Evolutionary conservation across 2,329 filamentous ascomycete species (phyloP), one percentile per base, ranked within the genome.

Genomic region (Beauveria pseudobassiana): DNA sequence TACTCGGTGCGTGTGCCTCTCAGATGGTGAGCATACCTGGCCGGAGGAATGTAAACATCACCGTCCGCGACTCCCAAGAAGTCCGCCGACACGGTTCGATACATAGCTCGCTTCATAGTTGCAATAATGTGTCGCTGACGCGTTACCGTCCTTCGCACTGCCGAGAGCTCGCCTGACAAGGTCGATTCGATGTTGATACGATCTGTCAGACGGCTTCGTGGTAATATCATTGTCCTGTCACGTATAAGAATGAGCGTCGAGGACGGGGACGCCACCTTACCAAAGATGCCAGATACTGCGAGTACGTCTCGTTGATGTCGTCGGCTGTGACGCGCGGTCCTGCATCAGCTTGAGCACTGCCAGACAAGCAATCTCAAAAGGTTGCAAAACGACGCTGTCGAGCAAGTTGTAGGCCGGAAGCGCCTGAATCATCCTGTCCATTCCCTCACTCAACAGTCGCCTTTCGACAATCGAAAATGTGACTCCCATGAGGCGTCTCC

Each of bases 291-390:
- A 80, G 69, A 49, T 76, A 78, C 45, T 76, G 70, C 0, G 74
- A 77, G 55, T 80, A 81, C 0, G 74, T 77, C 24, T 75, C 72
- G 43, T 69, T 72, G 18, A 80, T 74, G 30, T 75, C 73, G 3
- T 75, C 71, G 38, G 71, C 50, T 70, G 72, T 5, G 71, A 72
- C 1, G 74, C 75, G 22, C 71, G 67, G 46, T 80, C 76, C 49
- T 72, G 68, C 1, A 79, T 63, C 38, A 81, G 68, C 16, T 71
- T 71, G 43, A 75, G 64, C 10, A 70, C 71, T 12, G 80, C 66
- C 20, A 81, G 66, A 1, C 76, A 75, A 28, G 78, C 63, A 2
- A 81, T 62, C 22, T 80, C 78, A 45, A 76, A 69, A 1, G 78
- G 79, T 38, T 76, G 64, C 26, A 81, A 65, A 22, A 74, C 71